A percentile compares a stretch with the other conserved stretches of the same genome.
These are phyloP conservation scores for Yarrowia sp. DNA, from an alignment of 805 yeast genomes.

Conservation along the genomic window DNA sequence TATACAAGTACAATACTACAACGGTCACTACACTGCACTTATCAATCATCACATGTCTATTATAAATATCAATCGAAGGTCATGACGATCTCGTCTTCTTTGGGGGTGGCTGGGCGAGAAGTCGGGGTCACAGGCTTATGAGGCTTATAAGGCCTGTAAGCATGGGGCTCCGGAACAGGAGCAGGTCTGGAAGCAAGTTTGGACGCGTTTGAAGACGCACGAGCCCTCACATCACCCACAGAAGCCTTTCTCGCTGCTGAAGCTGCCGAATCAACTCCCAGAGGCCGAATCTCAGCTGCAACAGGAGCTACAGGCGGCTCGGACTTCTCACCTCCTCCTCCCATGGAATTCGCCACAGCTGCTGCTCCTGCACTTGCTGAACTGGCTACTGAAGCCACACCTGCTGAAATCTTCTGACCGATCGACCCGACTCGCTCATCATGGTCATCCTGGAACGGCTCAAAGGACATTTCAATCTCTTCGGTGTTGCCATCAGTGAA, in stretches of 20 bases:
- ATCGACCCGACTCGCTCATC: constrained; percentile 31
- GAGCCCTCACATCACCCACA: too few species aligned
- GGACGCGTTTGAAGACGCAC: too few species aligned
- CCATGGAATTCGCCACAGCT: not conserved
- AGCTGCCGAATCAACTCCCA: too few species aligned
- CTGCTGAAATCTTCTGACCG: constrained; percentile 6
- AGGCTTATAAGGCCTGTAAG: not conserved
- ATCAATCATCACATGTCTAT: constrained; percentile 9
- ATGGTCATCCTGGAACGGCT: constrained; percentile 35
- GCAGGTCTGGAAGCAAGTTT: not conserved
- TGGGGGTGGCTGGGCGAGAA: constrained; percentile 9
- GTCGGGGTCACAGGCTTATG: too few species aligned
- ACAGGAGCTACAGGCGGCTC: not conserved
- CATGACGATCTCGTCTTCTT: constrained; percentile 30
- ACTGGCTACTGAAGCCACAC: not conserved
- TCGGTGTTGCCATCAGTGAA: constrained; percentile 28
- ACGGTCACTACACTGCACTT: too few species aligned
- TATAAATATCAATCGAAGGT: constrained; percentile 30
- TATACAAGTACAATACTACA: too few species aligned
- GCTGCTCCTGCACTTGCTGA: constrained; percentile 10
- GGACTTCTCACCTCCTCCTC: not conserved
- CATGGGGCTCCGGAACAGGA: not conserved
- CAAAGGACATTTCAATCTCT: constrained; percentile 34
- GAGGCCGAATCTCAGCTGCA: not conserved
- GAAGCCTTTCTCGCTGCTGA: too few species aligned